These are phyloP conservation scores for Spathaspora boniae DNA, from an alignment of 805 yeast genomes.

Conservation along the genomic window DNA sequence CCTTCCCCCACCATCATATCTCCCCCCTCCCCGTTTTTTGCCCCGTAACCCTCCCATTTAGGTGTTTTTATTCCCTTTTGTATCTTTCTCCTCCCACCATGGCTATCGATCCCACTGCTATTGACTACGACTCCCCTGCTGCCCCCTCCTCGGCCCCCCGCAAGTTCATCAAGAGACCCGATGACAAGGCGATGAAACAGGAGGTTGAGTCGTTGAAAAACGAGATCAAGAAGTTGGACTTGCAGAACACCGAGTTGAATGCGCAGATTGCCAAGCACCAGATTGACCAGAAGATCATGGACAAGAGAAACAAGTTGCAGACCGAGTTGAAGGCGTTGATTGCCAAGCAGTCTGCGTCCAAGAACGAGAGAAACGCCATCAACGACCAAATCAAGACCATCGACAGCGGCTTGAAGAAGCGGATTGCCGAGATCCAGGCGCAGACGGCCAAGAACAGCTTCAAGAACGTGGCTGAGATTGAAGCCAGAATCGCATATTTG, in stretches of 20 bases:
- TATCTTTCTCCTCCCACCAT: neutral
- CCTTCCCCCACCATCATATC: too few relatives aligned
- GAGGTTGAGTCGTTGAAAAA: conserved; percentile 52
- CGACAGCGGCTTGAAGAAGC: conserved; percentile 71
- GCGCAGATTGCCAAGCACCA: conserved; percentile 48
- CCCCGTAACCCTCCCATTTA: too few relatives aligned
- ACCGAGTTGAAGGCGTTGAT: conserved; percentile 39
- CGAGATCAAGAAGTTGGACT: conserved; percentile 62
- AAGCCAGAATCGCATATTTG: conserved; percentile 57
- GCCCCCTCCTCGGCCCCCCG: conserved; percentile 27
- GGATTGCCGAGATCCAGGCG: conserved; percentile 68
- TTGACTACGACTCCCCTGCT: too few relatives aligned
- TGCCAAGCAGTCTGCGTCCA: conserved; percentile 46
- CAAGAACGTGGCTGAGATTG: conserved; percentile 67
- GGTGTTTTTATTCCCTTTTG: too few relatives aligned
- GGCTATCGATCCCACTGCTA: neutral
- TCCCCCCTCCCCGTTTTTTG: too few relatives aligned
- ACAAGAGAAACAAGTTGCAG: conserved; percentile 33
- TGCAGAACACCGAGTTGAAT: conserved; percentile 47
- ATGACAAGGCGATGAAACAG: conserved; percentile 59
- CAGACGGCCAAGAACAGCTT: conserved; percentile 68
- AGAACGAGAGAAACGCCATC: conserved; percentile 46
- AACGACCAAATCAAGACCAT: conserved; percentile 68
- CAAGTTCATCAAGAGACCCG: conserved; percentile 72
- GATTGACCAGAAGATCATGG: conserved; percentile 27